phyloP scores from a whole-genome alignment of 345 rosid species.

The Gossypium turneri region DNA sequence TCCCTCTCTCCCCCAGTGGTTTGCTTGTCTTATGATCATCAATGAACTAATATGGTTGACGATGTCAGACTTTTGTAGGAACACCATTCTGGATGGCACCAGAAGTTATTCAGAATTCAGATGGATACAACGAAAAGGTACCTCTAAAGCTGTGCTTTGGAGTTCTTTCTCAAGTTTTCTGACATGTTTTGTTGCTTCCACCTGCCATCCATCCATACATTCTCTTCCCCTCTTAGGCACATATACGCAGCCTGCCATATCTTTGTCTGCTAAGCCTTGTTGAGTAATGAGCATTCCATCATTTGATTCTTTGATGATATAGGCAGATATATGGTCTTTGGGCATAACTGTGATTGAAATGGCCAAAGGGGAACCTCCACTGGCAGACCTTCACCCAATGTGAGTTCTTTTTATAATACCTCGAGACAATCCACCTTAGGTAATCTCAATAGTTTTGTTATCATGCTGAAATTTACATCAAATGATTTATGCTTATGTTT shows the following conservation, averaged over 20 bases:
- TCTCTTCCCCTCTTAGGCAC: neutral
- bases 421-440: conserved; percentile 99
- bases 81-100: conserved; percentile 99
- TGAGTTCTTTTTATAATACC: conserved; percentile 99
- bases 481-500: conserved; percentile 6
- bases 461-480: conserved; percentile 18
- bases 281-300: conserved; percentile 14
- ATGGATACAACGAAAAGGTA: conserved; percentile 98
- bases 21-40: conserved; percentile 13
- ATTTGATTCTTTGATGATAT: conserved; percentile 29
- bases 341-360: conserved; percentile 98
- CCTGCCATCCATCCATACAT: conserved; percentile 1
- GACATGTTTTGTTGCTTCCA: conserved; percentile 18
- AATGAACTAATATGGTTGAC: conserved; percentile 37
- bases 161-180: conserved; percentile 12
- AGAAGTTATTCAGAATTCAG: conserved; percentile 97
- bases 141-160: conserved; percentile 1
- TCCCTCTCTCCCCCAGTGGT: neutral
- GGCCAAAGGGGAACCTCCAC: conserved; percentile 99
- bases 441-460: conserved; percentile 31
- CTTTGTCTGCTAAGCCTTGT: neutral
- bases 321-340: conserved; percentile 99
- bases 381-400: conserved; percentile 99
- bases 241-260: neutral
- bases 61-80: conserved; percentile 94